These are phyloP conservation scores for Psilocybe tampanensis DNA, from an alignment of 768 basidiomycete species.

Conservation along the genomic window DNA sequence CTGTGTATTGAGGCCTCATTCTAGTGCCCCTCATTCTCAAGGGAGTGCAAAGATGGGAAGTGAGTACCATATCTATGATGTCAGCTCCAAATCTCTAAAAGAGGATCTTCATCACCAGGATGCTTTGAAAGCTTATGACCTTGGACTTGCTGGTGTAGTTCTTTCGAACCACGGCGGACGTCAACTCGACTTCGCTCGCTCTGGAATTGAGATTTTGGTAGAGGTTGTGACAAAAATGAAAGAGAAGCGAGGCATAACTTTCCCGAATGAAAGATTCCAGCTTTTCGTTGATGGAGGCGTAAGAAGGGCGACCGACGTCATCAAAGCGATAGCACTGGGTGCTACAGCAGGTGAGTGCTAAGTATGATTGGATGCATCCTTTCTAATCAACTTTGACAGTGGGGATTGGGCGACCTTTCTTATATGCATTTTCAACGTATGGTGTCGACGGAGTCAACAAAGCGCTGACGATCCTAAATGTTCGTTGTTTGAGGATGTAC, in stretches of 20 bases:
- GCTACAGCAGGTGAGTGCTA: constrained; percentile 50
- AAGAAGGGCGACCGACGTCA: constrained; percentile 77
- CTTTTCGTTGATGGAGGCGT: constrained; percentile 96
- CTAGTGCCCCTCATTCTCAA: constrained; percentile 90
- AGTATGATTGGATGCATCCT: constrained; percentile 10
- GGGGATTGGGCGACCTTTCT: constrained; percentile 83
- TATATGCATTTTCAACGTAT: constrained; percentile 89
- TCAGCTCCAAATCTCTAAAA: neutral
- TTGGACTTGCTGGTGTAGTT: constrained; percentile 72
- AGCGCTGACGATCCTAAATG: constrained; percentile 47
- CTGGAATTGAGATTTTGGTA: constrained; percentile 87
- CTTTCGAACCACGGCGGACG: constrained; percentile 89
- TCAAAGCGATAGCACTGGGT: constrained; percentile 80
- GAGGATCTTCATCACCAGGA: constrained; percentile 46
- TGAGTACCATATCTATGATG: constrained; percentile 22
- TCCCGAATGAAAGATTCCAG: constrained; percentile 82
- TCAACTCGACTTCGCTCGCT: constrained; percentile 79
- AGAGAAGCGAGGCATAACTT: constrained; percentile 63
- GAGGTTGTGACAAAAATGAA: constrained; percentile 80
- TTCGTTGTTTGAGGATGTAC: neutral
- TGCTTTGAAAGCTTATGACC: constrained; percentile 82
- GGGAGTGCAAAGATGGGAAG: constrained; percentile 88
- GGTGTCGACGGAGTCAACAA: constrained; percentile 86
- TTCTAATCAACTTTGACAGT: constrained; percentile 27
- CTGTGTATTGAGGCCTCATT: constrained; percentile 22